phyloP scores from a whole-genome alignment of 345 rosid genomes.

The Tarenaya hassleriana region DNA sequence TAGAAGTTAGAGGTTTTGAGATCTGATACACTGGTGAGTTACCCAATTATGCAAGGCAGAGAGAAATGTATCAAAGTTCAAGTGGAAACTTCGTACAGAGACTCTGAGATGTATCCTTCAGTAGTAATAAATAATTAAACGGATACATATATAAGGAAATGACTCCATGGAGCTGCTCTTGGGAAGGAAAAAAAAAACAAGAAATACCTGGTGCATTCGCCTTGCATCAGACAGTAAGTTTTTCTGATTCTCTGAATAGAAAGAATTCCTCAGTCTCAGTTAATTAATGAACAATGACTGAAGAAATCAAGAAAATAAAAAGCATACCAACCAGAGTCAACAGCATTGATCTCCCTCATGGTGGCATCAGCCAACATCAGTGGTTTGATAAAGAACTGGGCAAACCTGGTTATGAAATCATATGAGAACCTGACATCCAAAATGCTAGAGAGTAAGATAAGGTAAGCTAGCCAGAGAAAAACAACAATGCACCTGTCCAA shows the following conservation, averaged over 20 bases:
- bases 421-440: conserved; percentile 22
- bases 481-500: conserved; percentile 57
- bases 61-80: background rate
- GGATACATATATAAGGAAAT: too few relatives aligned
- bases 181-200: too few relatives aligned
- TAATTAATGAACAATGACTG: background rate
- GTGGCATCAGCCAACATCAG: conserved; percentile 94
- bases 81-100: background rate
- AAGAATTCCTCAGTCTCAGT: conserved; percentile 17
- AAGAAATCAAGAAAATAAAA: background rate
- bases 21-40: conserved; percentile 4
- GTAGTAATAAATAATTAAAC: too few relatives aligned
- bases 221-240: conserved; percentile 74
- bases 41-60: background rate
- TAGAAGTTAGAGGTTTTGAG: conserved; percentile 9
- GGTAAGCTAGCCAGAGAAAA: conserved; percentile 2
- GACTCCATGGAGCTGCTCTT: too few relatives aligned
- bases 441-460: conserved; percentile 13
- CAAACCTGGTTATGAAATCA: conserved; percentile 48
- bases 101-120: too few relatives aligned
- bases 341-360: conserved; percentile 81
- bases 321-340: conserved; percentile 89
- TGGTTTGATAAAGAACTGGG: conserved; percentile 85
- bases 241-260: conserved; percentile 75
- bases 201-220: conserved; percentile 78